phyloP scores from a whole-genome alignment of 306 rosid genomes.

The Canavalia gladiata region DNA sequence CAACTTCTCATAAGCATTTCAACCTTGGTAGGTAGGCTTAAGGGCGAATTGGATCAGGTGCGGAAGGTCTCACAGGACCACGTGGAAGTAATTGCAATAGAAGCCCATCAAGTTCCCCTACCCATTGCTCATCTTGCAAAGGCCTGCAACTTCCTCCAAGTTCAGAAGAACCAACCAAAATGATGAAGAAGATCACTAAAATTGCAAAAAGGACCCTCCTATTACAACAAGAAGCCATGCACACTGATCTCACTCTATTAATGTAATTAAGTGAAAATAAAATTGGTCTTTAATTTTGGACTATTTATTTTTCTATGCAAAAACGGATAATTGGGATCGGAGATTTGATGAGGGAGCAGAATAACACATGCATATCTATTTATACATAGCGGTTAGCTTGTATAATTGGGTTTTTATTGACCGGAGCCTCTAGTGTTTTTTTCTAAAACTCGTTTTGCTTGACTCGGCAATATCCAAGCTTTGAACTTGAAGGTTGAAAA shows the following conservation, averaged over 20 bases:
- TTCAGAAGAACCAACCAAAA: slow-evolving; percentile 47
- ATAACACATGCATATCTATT: too few relatives aligned
- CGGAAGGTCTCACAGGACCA: slow-evolving; percentile 40
- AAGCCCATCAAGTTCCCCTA: slow-evolving; percentile 48
- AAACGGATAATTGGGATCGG: too few relatives aligned
- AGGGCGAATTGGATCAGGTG: slow-evolving; percentile 49
- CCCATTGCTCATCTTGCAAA: slow-evolving; percentile 55
- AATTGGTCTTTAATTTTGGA: not conserved
- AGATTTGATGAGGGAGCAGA: not conserved
- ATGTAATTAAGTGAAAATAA: not conserved
- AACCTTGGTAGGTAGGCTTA: not conserved
- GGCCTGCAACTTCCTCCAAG: slow-evolving; percentile 58
- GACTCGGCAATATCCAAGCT: slow-evolving; percentile 31
- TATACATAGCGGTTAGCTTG: slow-evolving; percentile 2
- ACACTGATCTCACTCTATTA: not conserved
- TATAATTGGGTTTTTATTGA: slow-evolving; percentile 30
- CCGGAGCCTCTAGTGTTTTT: slow-evolving; percentile 17
- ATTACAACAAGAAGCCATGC: not conserved
- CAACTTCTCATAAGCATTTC: not conserved
- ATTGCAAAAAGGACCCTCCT: slow-evolving; percentile 45
- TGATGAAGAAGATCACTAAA: slow-evolving; percentile 44
- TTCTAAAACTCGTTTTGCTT: slow-evolving; percentile 30
- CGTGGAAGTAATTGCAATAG: slow-evolving; percentile 55
- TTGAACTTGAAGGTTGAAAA: slow-evolving; percentile 49
- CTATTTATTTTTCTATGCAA: not conserved